Conservation (phyloP, 495 filamentous ascomycete genomes). For the Daldinia decipiens region DNA sequence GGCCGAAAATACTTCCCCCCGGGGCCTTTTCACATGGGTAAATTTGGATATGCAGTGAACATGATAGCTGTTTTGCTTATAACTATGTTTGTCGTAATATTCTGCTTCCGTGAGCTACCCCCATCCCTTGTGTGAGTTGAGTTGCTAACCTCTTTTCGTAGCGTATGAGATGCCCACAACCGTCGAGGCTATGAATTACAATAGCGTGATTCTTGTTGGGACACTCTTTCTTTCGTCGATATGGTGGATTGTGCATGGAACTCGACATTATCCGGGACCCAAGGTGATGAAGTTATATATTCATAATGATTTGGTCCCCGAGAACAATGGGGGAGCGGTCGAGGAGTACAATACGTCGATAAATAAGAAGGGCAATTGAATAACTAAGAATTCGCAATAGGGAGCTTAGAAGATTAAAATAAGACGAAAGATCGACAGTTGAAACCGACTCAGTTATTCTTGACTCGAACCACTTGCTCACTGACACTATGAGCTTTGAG, state of each 20-base stretch:
- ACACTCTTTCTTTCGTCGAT: slow-evolving; percentile 61
- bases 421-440: not conserved
- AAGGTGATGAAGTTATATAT: slow-evolving; percentile 63
- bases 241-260: slow-evolving; percentile 73
- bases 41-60: slow-evolving; percentile 69
- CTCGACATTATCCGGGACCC: slow-evolving; percentile 66
- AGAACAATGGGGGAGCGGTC: slow-evolving; percentile 10
- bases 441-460: not conserved
- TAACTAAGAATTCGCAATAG: not conserved
- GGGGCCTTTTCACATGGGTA: slow-evolving; percentile 76
- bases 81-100: slow-evolving; percentile 73
- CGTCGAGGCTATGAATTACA: slow-evolving; percentile 75
- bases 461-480: not conserved
- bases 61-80: slow-evolving; percentile 70
- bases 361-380: not conserved
- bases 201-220: slow-evolving; percentile 70
- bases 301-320: slow-evolving; percentile 45
- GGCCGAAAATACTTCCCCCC: slow-evolving; percentile 69
- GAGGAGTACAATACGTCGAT: slow-evolving; percentile 15
- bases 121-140: not conserved
- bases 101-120: slow-evolving; percentile 68
- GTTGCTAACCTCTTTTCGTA: slow-evolving; percentile 32
- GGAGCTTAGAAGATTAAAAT: not conserved
- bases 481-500: not conserved
- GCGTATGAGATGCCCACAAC: slow-evolving; percentile 68